These are phyloP conservation scores for Eleusine coracana DNA, from an alignment of 176 grass and related monocot species.

Conservation along the genomic window DNA sequence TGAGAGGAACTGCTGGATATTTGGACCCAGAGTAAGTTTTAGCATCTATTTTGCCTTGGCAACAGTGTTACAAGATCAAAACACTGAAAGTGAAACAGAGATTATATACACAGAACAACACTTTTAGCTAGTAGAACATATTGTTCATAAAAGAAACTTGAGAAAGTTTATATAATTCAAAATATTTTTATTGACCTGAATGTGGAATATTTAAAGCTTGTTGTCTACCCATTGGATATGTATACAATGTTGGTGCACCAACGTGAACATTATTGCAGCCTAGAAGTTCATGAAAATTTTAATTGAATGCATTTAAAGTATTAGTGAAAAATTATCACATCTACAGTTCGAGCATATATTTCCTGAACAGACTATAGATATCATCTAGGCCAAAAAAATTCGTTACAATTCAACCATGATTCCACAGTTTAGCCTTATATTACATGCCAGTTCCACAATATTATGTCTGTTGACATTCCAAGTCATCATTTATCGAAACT, in stretches of 20 bases:
- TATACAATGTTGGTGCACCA: not conserved
- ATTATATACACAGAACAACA: constrained; percentile 4
- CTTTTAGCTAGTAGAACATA: not conserved
- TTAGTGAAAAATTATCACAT: not conserved
- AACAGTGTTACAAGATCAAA: constrained; percentile 13
- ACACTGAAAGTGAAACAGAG: not conserved
- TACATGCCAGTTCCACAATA: not conserved
- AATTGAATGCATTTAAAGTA: not conserved
- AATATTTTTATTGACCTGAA: constrained; percentile 17
- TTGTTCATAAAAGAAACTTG: not conserved
- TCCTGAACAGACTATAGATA: not conserved
- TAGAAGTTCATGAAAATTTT: not conserved
- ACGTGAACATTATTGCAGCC: not conserved
- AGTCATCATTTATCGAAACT: not conserved
- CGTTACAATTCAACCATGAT: not conserved
- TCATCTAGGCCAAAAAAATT: not conserved
- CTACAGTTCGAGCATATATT: not conserved
- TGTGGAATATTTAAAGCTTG: not conserved
- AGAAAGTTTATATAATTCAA: constrained; percentile 19
- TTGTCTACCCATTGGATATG: not conserved
- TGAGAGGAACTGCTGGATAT: constrained; percentile 81
- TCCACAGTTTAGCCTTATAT: not conserved
- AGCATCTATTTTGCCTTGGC: constrained; percentile 5
- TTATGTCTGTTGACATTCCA: not conserved
- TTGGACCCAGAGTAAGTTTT: constrained; percentile 81